Evolutionary conservation across 495 filamentous ascomycete genomes (phyloP), one percentile per base, ranked within the genome.

Genomic region (Barbatosphaeria neglecta): DNA sequence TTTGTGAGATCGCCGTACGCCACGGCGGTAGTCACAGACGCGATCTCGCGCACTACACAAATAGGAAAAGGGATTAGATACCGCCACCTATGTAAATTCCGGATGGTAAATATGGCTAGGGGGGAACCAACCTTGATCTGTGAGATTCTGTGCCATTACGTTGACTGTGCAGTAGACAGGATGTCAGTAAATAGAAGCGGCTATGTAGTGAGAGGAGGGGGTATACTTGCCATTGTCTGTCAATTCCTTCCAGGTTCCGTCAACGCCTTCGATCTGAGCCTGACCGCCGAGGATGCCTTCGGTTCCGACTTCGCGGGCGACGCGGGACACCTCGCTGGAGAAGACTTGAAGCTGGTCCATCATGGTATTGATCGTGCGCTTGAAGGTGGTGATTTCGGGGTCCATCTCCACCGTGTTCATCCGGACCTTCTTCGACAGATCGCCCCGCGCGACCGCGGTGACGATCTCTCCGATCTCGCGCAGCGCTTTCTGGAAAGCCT

Each of bases 341-440:
- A 98, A 98, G 44, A 92, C 85, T 62, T 96, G 90, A 45, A 98
- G 75, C 68, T 97, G 92, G 60, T 97, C 92, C 78, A 97, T 94
- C 92, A 99, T 99, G 45, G 83, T 94, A 59, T 99, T 99, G 69
- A 87, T 82, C 35, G 90, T 96, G 46, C 86, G 82, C 71, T 99
- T 99, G 76, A 99, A 99, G 4, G 84, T 90, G n/a, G 86, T 87
- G 57, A 99, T 99, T 73, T 99, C 93, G 1, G 92, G 90, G 74
- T 99, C 92, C 86, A 96, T 92, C 66, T 99, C 92, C 54, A 89
- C 78, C 7, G 86, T 85, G 61, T 97, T 90, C 55, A 99, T 92
- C 40, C 90, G 81, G 44, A 97, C 93, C 67, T 97, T 97, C 76
- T 95, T 95, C 61, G 87, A 94, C 44, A 99, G 73, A 60, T 99